A percentile compares a stretch with the other conserved stretches of the same genome.
Conservation (phyloP, 768 basidiomycete species). For the Termitomyces sp. region DNA sequence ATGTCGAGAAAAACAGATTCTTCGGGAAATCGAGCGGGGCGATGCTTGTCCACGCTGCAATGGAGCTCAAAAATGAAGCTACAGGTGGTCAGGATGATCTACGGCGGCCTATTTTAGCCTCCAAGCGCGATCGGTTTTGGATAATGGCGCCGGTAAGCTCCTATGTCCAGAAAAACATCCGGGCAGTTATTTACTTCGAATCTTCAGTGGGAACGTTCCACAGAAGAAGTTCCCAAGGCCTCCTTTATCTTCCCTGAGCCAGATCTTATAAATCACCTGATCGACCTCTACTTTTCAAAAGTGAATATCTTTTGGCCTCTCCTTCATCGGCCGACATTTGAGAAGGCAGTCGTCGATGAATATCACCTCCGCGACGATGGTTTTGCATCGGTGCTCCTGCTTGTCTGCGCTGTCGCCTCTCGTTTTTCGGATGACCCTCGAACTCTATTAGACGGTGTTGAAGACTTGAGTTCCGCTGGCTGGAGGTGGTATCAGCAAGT, state of each 20-base stretch:
- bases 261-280: constrained; percentile 47
- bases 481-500: constrained; percentile 74
- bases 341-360: constrained; percentile 42
- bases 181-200: not conserved
- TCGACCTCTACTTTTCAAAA: constrained; percentile 63
- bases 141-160: constrained; percentile 29
- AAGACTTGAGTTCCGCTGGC: constrained; percentile 44
- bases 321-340: constrained; percentile 71
- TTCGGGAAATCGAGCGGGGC: constrained; percentile 57
- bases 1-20: constrained; percentile 39
- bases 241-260: constrained; percentile 45
- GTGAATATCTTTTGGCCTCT: constrained; percentile 62
- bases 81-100: constrained; percentile 33
- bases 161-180: not conserved
- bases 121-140: constrained; percentile 37
- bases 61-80: constrained; percentile 58
- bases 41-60: constrained; percentile 51
- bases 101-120: constrained; percentile 12
- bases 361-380: constrained; percentile 45
- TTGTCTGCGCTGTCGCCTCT: constrained; percentile 70
- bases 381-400: constrained; percentile 60
- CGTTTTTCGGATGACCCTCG: constrained; percentile 57
- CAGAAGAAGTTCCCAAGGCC: constrained; percentile 14
- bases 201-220: constrained; percentile 34
- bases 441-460: constrained; percentile 39